Base-by-base conservation (phyloP, 768 basidiomycete genomes). In the Trametes punicea region DNA sequence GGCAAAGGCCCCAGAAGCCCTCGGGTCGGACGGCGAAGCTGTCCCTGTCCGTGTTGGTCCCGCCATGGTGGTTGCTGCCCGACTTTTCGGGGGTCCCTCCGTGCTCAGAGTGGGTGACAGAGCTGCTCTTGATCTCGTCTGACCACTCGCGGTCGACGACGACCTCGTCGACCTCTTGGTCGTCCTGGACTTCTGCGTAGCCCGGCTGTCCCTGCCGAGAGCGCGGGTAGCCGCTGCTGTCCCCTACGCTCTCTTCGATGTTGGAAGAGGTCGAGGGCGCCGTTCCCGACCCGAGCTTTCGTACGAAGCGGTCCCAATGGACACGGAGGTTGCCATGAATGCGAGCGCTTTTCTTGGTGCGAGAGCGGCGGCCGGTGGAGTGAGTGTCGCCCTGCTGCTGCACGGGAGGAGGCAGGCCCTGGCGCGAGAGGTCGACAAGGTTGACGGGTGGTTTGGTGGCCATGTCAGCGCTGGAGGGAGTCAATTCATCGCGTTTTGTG, bases 61-160 rank as follows among this genome's bases (percentile, higher is more conserved):
- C 73, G 8, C 71, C 67, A 34, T 61, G 62, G 20, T 63, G 63
- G 45, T 73, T 73, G 58, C 75, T 77, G 45, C 77, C 75, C 11
- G 79, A 75, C 70, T 80, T 81, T 39, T 83, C 79, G 15, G 75
- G 77, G 16, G 70, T 75, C 16, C 59, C 62, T 49, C 72, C 78
- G 26, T 79, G 77, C 26, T 85, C 83, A 15, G 82, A 81, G 51
- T 78, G 79, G 44, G 66, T 69, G 21, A 79, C 70, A 38, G 76
- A 67, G 20, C 79, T 79, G 48, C 74, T 82, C 67, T 77, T 81
- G 59, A 79, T 74, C 57, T 82, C 81, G 52, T 83, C 82, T 2
- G 77, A 72, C 87, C 85, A 88, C 29, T 76, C 71, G 44, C 87
- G 78, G 68, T 91, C 88, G 15, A 91, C 88, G 21, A 91, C 82